phyloP scores from a whole-genome alignment of 305 asterid genomes.

The Fraxinus latifolia region DNA sequence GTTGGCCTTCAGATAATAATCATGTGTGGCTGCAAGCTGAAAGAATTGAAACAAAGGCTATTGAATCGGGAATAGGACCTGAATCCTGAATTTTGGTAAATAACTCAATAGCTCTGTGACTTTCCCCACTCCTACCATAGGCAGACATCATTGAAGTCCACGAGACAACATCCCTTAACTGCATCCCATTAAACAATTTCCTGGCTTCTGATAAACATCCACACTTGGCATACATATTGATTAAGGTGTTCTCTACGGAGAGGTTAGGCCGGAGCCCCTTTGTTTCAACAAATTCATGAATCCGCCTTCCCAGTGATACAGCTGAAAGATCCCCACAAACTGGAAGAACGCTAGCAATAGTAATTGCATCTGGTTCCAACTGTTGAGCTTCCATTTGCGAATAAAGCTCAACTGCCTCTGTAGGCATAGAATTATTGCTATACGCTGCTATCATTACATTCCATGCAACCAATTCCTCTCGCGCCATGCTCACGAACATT shows the following conservation, averaged over 20 bases:
- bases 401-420: slow-evolving; percentile 59
- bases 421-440: slow-evolving; percentile 61
- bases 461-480: slow-evolving; percentile 63
- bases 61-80: slow-evolving; percentile 61
- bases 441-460: slow-evolving; percentile 76
- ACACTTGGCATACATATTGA: slow-evolving; percentile 87
- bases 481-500: slow-evolving; percentile 54
- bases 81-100: slow-evolving; percentile 54
- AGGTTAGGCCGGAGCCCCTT: slow-evolving; percentile 55
- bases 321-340: slow-evolving; percentile 81
- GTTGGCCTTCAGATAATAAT: slow-evolving; percentile 48
- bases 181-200: slow-evolving; percentile 62
- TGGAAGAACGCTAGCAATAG: slow-evolving; percentile 72
- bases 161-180: slow-evolving; percentile 63
- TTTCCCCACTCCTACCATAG: slow-evolving; percentile 74
- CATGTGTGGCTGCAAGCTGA: slow-evolving; percentile 92
- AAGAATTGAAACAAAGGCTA: slow-evolving; percentile 80
- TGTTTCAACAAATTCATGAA: slow-evolving; percentile 48
- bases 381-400: slow-evolving; percentile 52
- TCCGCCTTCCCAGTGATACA: slow-evolving; percentile 48
- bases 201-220: slow-evolving; percentile 73
- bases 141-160: slow-evolving; percentile 91
- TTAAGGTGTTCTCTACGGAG: slow-evolving; percentile 66
- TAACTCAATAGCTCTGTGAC: slow-evolving; percentile 48
- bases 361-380: slow-evolving; percentile 51